phyloP scores from a whole-genome alignment of 2,329 filamentous ascomycete genomes.

The Scedosporium apiospermum region DNA sequence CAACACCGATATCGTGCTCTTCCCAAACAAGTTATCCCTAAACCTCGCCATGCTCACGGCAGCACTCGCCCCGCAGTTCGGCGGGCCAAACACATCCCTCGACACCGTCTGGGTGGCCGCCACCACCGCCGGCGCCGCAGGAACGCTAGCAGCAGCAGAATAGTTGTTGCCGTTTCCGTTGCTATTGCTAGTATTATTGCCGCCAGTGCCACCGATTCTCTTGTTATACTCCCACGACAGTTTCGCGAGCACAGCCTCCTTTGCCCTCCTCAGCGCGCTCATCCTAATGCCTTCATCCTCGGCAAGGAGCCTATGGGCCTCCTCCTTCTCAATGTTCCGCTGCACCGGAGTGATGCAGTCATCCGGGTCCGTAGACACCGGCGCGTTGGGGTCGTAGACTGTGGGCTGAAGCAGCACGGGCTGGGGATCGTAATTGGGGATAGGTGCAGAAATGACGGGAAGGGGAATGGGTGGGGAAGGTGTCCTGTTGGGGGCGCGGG shows the following conservation, averaged over 20 bases:
- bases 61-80: neutral
- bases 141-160: neutral
- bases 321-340: slow-evolving; percentile 47
- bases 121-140: slow-evolving; percentile 15
- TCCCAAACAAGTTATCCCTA: slow-evolving; percentile 32
- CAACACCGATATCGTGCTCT: slow-evolving; percentile 23
- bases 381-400: slow-evolving; percentile 39
- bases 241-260: slow-evolving; percentile 50
- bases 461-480: slow-evolving; percentile 18
- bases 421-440: slow-evolving; percentile 36
- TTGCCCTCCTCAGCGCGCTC: slow-evolving; percentile 47
- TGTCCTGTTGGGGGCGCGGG: slow-evolving; percentile 9
- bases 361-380: slow-evolving; percentile 16
- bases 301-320: slow-evolving; percentile 43
- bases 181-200: slow-evolving; percentile 4
- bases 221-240: slow-evolving; percentile 39
- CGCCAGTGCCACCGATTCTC: slow-evolving; percentile 9
- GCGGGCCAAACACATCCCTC: slow-evolving; percentile 11
- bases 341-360: slow-evolving; percentile 47
- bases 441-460: slow-evolving; percentile 37
- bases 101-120: slow-evolving; percentile 18
- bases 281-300: slow-evolving; percentile 46
- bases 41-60: slow-evolving; percentile 26
- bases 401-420: slow-evolving; percentile 46
- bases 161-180: neutral